Conservation (phyloP, 2,329 filamentous ascomycete genomes). For the Fusarium sp. region DNA sequence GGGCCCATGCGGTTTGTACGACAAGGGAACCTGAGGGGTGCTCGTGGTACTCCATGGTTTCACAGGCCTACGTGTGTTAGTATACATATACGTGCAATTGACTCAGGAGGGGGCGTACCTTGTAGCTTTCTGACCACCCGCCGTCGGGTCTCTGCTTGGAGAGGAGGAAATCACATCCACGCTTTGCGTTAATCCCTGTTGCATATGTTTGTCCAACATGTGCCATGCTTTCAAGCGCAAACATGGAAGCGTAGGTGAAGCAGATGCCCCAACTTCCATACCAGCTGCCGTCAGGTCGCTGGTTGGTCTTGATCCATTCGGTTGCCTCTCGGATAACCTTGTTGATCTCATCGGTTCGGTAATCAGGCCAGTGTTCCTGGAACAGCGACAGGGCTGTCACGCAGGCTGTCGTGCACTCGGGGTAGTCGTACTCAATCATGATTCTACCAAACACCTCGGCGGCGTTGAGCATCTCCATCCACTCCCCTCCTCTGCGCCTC, state of each 20-base stretch:
- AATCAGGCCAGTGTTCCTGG: conserved; percentile 82
- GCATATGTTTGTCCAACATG: conserved; percentile 84
- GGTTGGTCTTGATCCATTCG: conserved; percentile 83
- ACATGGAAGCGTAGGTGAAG: conserved; percentile 98
- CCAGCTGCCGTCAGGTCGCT: conserved; percentile 89
- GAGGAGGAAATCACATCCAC: conserved; percentile 87
- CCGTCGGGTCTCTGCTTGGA: conserved; percentile 88
- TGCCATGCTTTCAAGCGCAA: conserved; percentile 87
- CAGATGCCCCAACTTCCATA: conserved; percentile 99
- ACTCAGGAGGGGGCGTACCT: conserved; percentile 55
- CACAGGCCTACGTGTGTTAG: conserved; percentile 71
- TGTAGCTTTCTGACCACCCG: conserved; percentile 97
- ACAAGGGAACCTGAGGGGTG: conserved; percentile 84
- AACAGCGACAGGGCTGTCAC: conserved; percentile 90
- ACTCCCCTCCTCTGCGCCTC: conserved; percentile 79
- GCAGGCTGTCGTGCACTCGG: conserved; percentile 95
- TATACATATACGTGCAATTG: not conserved
- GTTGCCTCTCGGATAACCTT: conserved; percentile 79
- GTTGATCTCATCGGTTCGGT: conserved; percentile 81
- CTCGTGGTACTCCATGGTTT: conserved; percentile 79
- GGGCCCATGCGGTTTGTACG: conserved; percentile 93
- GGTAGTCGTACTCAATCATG: conserved; percentile 99
- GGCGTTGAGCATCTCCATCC: conserved; percentile 88
- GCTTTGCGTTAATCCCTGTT: conserved; percentile 76
- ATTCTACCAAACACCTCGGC: conserved; percentile 97